Base-by-base conservation (phyloP, 768 basidiomycete species). In the Multifurca ochricompacta region DNA sequence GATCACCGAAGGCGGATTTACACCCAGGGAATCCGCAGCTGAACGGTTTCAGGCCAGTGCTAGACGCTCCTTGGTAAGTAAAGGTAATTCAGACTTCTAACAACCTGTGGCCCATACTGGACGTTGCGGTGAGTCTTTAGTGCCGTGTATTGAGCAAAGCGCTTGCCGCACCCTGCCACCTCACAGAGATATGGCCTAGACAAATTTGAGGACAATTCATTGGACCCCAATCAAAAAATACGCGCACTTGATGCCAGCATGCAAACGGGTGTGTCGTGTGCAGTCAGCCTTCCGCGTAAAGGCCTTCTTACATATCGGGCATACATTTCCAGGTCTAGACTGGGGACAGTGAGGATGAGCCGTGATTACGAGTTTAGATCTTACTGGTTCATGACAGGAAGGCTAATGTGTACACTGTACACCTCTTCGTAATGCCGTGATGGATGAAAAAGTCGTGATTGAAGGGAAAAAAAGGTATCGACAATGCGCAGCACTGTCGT, bases 91-190 rank as follows among this genome's bases (percentile, higher is more conserved):
- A 23, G 19, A 19, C n/a, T 30, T 3, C 54, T 13, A 23, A 36
- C 11, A 40, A 31, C 30, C 11, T 16, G 49, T 57, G 49, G 23
- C 11, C 66, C 83, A 56, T 67, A 88, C 87, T 88, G 87, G 18
- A 71, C 71, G 54, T 87, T 88, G 48, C 58, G 52, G 58, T 88
- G 87, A 1, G 79, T 83, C 58, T 78, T 80, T 48, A 87, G 69
- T 2, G 77, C 81, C 2, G 79, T 78, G 39, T 62, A 67, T 66
- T 87, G 86, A 8, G 77, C 66, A 63, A 88, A 88, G 1, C 62
- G 60, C 63, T 77, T 83, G 4, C 66, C 66, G 61, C 86, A 88
- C 5, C 65, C 62, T 19, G 6, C 11, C 10, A 23, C 37, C 36
- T 63, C 56, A 63, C 85, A 87, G 3, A 63, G 51, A 56, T 79